Percentiles rank a stretch among this genome's conserved stretches.
These are phyloP conservation scores for Verticillium dahliae DNA, from an alignment of 2,329 filamentous ascomycete species.

Conservation along the genomic window DNA sequence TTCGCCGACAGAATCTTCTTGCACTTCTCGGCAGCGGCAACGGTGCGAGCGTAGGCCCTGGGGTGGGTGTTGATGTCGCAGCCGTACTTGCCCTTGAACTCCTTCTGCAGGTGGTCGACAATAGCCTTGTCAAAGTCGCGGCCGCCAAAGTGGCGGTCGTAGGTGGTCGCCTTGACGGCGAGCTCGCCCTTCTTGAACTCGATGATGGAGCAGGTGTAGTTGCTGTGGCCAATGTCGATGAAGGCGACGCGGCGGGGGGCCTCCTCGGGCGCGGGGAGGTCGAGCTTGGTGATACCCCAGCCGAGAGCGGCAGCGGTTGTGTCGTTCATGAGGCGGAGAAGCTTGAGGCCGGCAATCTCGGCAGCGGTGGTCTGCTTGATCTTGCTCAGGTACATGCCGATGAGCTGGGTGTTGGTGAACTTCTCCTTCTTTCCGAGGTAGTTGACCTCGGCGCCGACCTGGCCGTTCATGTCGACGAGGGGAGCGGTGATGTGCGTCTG, in stretches of 20 bases:
- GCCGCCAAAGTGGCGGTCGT: slow-evolving; percentile 93
- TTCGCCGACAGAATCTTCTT: slow-evolving; percentile 99
- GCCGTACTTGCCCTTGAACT: slow-evolving; percentile 98
- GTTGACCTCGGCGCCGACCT: slow-evolving; percentile 88
- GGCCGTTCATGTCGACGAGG: slow-evolving; percentile 84
- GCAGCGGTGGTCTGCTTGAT: slow-evolving; percentile 80
- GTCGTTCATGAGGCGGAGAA: slow-evolving; percentile 94
- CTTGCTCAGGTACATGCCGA: slow-evolving; percentile 93
- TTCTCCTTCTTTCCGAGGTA: slow-evolving; percentile 93
- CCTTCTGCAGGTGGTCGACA: slow-evolving; percentile 87
- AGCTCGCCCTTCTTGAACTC: slow-evolving; percentile 98
- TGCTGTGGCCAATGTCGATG: slow-evolving; percentile 92
- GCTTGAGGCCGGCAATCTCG: slow-evolving; percentile 88
- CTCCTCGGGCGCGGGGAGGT: slow-evolving; percentile 83
- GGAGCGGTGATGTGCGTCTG: slow-evolving; percentile 82
- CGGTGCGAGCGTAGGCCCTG: slow-evolving; percentile 82
- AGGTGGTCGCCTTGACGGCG: slow-evolving; percentile 84
- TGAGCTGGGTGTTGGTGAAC: slow-evolving; percentile 90
- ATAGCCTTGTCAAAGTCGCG: slow-evolving; percentile 95
- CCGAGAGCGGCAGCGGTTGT: slow-evolving; percentile 93
- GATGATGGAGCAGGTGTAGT: slow-evolving; percentile 89
- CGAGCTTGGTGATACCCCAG: slow-evolving; percentile 96
- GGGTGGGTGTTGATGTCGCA: slow-evolving; percentile 87
- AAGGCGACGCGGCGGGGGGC: slow-evolving; percentile 87
- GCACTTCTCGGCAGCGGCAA: slow-evolving; percentile 87